Evolutionary conservation across 1,284 basidiomycete genomes (phyloP).

Genomic region (Trichosporon sp.): DNA sequence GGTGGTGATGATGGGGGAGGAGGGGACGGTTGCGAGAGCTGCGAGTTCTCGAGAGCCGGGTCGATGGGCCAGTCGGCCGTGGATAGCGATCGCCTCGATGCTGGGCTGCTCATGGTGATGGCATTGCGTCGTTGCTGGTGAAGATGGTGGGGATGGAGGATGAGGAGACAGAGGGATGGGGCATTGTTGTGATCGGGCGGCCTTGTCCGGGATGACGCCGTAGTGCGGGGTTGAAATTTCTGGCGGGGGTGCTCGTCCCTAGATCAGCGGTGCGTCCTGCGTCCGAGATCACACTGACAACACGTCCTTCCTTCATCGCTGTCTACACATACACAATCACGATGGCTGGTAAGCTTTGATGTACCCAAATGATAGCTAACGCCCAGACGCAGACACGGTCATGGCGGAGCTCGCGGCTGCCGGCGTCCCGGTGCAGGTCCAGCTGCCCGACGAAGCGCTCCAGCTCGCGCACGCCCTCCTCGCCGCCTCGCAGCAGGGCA

Average conservation of each 20-base stretch:
- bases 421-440: neutral
- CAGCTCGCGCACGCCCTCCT: conserved; percentile 41
- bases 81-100: neutral
- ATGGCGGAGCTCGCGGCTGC: neutral
- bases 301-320: neutral
- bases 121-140: neutral
- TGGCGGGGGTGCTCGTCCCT: neutral
- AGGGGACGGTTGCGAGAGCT: neutral
- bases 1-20: neutral
- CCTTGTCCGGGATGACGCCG: conserved; percentile 3
- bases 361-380: neutral
- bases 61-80: conserved; percentile 15
- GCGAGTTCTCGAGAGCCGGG: neutral
- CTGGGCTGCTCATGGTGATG: neutral
- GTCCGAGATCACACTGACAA: neutral
- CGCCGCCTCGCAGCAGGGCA: conserved; percentile 46
- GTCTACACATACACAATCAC: neutral
- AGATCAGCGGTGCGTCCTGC: neutral
- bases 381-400: neutral
- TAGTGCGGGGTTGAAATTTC: conserved; percentile 11
- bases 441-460: conserved; percentile 29
- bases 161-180: neutral
- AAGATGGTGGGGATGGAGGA: neutral
- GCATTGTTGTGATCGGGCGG: neutral
- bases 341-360: neutral